These are phyloP conservation scores for Citrus trifoliata DNA, from an alignment of 345 rosid genomes.

Conservation along the genomic window DNA sequence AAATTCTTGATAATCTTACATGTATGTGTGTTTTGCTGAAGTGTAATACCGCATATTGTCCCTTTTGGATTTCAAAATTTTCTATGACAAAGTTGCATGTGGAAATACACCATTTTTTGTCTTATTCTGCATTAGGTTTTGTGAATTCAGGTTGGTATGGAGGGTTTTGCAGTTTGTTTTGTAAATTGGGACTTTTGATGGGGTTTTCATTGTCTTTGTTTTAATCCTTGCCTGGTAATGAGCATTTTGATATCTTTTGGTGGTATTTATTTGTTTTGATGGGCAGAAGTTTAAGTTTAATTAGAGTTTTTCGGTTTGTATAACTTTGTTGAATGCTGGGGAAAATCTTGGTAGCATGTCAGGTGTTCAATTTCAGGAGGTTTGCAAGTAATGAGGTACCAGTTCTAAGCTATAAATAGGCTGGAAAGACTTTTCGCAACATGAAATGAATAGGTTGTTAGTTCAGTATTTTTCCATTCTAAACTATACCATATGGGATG, in stretches of 20 bases:
- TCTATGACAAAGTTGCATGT: not conserved
- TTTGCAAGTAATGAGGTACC: not conserved
- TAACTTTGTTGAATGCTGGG: not conserved
- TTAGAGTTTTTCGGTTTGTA: not conserved
- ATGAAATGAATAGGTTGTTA: not conserved
- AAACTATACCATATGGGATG: not conserved
- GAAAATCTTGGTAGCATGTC: not conserved
- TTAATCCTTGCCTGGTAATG: not conserved
- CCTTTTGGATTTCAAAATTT: not conserved
- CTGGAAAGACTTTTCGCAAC: not conserved
- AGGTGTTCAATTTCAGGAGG: not conserved
- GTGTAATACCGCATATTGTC: not conserved
- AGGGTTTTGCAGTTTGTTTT: not conserved
- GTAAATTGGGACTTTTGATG: not conserved
- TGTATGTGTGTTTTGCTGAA: not conserved
- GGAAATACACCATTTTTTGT: not conserved
- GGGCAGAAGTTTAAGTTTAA: not conserved
- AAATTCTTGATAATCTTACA: not conserved
- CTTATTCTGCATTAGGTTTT: not conserved
- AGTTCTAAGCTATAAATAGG: not conserved
- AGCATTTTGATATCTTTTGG: not conserved
- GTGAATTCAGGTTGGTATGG: not conserved
- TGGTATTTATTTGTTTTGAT: not conserved
- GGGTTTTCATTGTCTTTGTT: not conserved
- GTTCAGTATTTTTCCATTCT: not conserved